Percentiles rank a stretch among this genome's conserved stretches.
phyloP scores from a whole-genome alignment of 805 yeast species.

The Dipodascopsis tothii region DNA sequence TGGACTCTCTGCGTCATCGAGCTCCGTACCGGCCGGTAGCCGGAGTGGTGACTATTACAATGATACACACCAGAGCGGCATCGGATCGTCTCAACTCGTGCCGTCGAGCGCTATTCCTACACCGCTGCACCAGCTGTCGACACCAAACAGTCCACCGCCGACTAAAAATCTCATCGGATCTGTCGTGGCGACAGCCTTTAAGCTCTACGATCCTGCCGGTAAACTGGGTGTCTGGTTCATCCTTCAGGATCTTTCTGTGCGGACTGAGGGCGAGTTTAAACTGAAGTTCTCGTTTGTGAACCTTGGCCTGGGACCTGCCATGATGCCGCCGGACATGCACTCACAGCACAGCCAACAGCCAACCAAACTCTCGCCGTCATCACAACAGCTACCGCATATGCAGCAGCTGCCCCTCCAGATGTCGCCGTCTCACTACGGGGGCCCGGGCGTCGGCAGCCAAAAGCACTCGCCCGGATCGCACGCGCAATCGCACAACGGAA shows the following conservation, averaged over 20 bases:
- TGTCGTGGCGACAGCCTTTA: slow-evolving; percentile 36
- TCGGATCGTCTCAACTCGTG: background rate
- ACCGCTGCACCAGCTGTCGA: slow-evolving; percentile 10
- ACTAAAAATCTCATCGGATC: slow-evolving; percentile 38
- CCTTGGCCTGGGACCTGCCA: slow-evolving; percentile 17
- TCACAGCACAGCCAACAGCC: no score
- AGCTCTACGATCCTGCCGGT: slow-evolving; percentile 34
- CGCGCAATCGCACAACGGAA: no score
- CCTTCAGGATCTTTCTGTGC: slow-evolving; percentile 37
- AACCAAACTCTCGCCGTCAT: background rate
- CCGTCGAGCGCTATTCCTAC: background rate
- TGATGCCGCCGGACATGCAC: no score
- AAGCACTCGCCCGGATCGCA: no score
- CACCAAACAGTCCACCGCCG: slow-evolving; percentile 26
- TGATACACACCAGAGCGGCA: background rate
- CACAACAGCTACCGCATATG: background rate
- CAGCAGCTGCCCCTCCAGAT: background rate
- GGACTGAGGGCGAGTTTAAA: slow-evolving; percentile 39
- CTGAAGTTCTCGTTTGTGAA: slow-evolving; percentile 35
- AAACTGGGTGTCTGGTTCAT: slow-evolving; percentile 39
- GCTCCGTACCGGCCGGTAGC: background rate
- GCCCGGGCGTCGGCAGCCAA: no score
- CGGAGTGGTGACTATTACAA: background rate
- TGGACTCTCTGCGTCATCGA: slow-evolving; percentile 1
- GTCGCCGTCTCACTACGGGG: no score